Evolutionary conservation across 2,329 filamentous ascomycete genomes (phyloP), one percentile per base, ranked within the genome.

Genomic region (Conoideocrella luteorostrata): DNA sequence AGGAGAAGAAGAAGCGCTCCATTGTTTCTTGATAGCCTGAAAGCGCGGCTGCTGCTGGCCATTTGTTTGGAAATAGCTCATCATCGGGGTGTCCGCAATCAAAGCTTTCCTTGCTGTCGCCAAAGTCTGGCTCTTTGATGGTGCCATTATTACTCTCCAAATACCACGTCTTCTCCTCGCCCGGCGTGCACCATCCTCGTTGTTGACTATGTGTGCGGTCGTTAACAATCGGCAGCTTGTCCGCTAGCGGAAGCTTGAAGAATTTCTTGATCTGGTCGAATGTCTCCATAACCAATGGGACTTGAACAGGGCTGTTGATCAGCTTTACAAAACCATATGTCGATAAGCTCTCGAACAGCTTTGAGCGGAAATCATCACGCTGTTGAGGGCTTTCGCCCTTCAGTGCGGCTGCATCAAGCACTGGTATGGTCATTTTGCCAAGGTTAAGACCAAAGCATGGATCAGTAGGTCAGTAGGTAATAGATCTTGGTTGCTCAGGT

Each of bases 311-410:
- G 32, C 18, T 13, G 32, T 34, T 34, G 32, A 34, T 34, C 13
- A 34, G 32, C 32, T 34, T 34, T 17, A 34, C 32, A 34, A 34
- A 34, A 34, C 32, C 32, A 34, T 34, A 17, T n/a, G n/a, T n/a
- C n/a, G n/a, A n/a, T n/a, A n/a, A n/a, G n/a, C n/a, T n/a, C n/a
- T n/a, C n/a, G n/a, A n/a, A n/a, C n/a, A n/a, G n/a, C n/a, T n/a
- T n/a, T n/a, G n/a, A n/a, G n/a, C n/a, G n/a, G n/a, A n/a, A n/a
- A n/a, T n/a, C n/a, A n/a, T n/a, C n/a, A n/a, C n/a, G n/a, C n/a
- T n/a, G n/a, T n/a, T n/a, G n/a, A n/a, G n/a, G n/a, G n/a, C n/a
- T n/a, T n/a, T n/a, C n/a, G n/a, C n/a, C n/a, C n/a, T n/a, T n/a
- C n/a, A n/a, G n/a, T n/a, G n/a, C n/a, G n/a, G n/a, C n/a, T n/a